phyloP scores from a whole-genome alignment of 257 asterid genomes.

The Orobanche coerulescens region DNA sequence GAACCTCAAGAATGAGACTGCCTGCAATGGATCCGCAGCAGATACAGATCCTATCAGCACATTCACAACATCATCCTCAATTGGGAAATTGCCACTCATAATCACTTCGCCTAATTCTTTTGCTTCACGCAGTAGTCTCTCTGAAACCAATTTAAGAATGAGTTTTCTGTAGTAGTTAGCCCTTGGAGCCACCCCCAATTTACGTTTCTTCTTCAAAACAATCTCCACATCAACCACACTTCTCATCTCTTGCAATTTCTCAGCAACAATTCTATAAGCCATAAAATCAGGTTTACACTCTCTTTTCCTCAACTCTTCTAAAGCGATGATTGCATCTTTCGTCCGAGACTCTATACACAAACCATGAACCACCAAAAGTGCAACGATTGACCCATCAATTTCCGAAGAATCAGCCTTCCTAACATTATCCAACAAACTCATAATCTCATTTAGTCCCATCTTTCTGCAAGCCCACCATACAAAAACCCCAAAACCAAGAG shows the following conservation, averaged over 20 bases:
- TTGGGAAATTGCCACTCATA: slow-evolving; percentile 63
- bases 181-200: slow-evolving; percentile 87
- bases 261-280: slow-evolving; percentile 83
- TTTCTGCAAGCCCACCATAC: slow-evolving; percentile 54
- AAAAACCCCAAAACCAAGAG: slow-evolving; percentile 80
- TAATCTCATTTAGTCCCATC: slow-evolving; percentile 36
- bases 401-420: slow-evolving; percentile 38
- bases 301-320: slow-evolving; percentile 67
- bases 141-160: slow-evolving; percentile 53
- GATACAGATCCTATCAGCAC: slow-evolving; percentile 74
- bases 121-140: slow-evolving; percentile 52
- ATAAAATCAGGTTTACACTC: slow-evolving; percentile 86
- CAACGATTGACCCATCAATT: slow-evolving; percentile 56
- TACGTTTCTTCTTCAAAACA: slow-evolving; percentile 77
- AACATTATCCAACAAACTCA: slow-evolving; percentile 47
- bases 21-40: slow-evolving; percentile 39
- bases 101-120: slow-evolving; percentile 69
- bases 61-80: slow-evolving; percentile 69
- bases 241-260: slow-evolving; percentile 46
- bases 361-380: slow-evolving; percentile 63
- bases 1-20: slow-evolving; percentile 57
- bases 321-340: slow-evolving; percentile 38
- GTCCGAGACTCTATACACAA: slow-evolving; percentile 37
- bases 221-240: slow-evolving; percentile 41
- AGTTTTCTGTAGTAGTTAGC: slow-evolving; percentile 45